These are phyloP conservation scores for Candolleomyces aberdarensis DNA, from an alignment of 768 basidiomycete species.

Conservation along the genomic window DNA sequence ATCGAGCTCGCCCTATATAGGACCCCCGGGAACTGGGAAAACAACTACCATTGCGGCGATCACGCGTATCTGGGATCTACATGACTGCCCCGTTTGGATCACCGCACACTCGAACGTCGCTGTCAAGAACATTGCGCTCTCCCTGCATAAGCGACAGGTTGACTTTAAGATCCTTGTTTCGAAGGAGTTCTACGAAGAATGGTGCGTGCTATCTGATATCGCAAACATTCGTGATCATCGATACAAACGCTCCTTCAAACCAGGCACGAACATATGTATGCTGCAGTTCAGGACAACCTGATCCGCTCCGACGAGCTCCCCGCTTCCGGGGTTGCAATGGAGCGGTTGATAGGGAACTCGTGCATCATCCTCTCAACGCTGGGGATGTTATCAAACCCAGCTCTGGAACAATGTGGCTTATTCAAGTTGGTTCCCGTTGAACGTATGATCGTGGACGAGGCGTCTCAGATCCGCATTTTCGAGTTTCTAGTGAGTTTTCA, in stretches of 20 bases:
- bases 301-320: constrained; percentile 43
- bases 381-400: constrained; percentile 47
- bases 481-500: constrained; percentile 40
- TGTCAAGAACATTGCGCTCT: constrained; percentile 49
- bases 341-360: constrained; percentile 23
- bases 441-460: constrained; percentile 55
- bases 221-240: too few species aligned
- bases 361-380: constrained; percentile 45
- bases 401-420: constrained; percentile 28
- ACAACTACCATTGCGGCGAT: constrained; percentile 49
- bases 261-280: constrained; percentile 54
- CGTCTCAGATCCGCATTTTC: constrained; percentile 46
- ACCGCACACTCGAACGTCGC: constrained; percentile 50
- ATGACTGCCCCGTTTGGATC: constrained; percentile 31
- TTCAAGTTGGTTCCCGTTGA: constrained; percentile 38
- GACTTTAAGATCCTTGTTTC: constrained; percentile 44
- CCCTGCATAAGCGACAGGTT: constrained; percentile 30
- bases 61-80: constrained; percentile 31
- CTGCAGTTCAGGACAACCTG: constrained; percentile 25
- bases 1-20: constrained; percentile 17
- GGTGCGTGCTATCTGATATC: constrained; percentile 24
- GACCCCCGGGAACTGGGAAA: constrained; percentile 53
- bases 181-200: constrained; percentile 45
- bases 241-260: neutral
- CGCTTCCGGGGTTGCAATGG: constrained; percentile 17